Base-by-base conservation (phyloP, 1,284 basidiomycete species). In the Cryptococcus depauperatus region DNA sequence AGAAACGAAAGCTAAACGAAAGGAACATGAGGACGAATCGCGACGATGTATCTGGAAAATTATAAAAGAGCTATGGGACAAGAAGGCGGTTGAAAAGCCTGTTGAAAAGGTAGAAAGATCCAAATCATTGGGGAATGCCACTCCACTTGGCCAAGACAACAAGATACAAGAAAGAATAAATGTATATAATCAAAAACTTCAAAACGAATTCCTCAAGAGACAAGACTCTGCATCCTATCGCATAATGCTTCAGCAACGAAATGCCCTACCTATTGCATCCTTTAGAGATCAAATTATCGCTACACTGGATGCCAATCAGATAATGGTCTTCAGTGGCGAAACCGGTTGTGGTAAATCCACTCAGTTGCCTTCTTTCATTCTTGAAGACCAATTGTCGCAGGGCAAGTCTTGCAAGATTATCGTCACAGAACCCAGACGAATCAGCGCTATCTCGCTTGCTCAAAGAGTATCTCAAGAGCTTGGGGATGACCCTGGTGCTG, bases 261-360 rank as follows among this genome's bases (percentile, higher is more conserved):
- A 84, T 46, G 73, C 69, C 10, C 74, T 99, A 2, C 95, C 95
- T 0, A 98, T 99, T 58, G 87, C 91, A 10, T 74, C 77, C 14
- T 92, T 89, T 71, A 80, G 89, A 25, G 66, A 84, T 4, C 71
- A 80, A 37, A 95, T 98, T 43, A 73, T 88, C 18, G 73, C 79
- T 5, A 77, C 78, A 0, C 72, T 98, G 37, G 82, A 85, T 38
- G 69, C 74, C n/a, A 82, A 82, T 5, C 92, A 95, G 61, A 79
- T 96, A 14, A 75, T 97, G 32, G 91, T 98, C 0, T 75, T 99
- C 1, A 93, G 90, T 59, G 95, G 95, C 35, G 95, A 98, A 73
- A 99, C 95, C 4, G 95, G 95, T 57, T 99, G 90, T 61, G 95
- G 93, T 13, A 99, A 99, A 73, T 96, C 92, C 1, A 98, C 95